These are phyloP conservation scores for Akanthomyces muscarius DNA, from an alignment of 2,329 filamentous ascomycete genomes.

Conservation along the genomic window DNA sequence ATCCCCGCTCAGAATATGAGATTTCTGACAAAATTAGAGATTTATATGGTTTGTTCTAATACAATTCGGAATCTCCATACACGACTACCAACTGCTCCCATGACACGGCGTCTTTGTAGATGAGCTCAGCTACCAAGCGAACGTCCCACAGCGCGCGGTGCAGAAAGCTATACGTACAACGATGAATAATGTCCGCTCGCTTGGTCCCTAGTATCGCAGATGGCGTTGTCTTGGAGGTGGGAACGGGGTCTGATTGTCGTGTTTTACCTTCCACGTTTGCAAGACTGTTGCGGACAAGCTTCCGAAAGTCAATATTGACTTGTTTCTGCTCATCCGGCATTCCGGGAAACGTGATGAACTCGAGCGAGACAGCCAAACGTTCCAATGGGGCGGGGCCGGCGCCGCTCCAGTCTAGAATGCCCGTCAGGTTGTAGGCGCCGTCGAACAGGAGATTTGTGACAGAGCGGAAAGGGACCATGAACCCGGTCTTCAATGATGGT, in stretches of 20 bases:
- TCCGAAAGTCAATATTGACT: background rate
- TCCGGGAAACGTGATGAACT: no score
- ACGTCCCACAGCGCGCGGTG: conserved; percentile 21
- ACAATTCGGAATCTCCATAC: conserved; percentile 16
- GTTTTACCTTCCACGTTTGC: background rate
- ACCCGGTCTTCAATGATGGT: no score
- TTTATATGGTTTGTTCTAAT: background rate
- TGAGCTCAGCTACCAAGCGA: conserved; percentile 21
- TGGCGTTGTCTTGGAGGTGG: conserved; percentile 20
- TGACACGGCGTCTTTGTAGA: conserved; percentile 22
- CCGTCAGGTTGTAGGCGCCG: conserved; percentile 36
- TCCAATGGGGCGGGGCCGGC: conserved; percentile 17
- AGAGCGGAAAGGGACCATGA: no score
- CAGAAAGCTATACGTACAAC: conserved; percentile 23
- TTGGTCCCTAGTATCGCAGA: conserved; percentile 24
- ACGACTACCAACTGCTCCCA: conserved; percentile 26
- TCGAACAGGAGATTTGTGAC: conserved; percentile 37
- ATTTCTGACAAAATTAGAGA: no score
- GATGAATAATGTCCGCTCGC: conserved; percentile 21
- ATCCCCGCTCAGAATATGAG: no score
- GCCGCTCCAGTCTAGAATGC: conserved; percentile 34
- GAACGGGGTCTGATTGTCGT: background rate
- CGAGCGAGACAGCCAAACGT: no score
- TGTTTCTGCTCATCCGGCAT: background rate
- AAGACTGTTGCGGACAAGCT: background rate